Percentiles rank a stretch among this genome's conserved stretches.
These are phyloP conservation scores for Candida insectorum DNA, from an alignment of 805 yeast species.

Conservation along the genomic window DNA sequence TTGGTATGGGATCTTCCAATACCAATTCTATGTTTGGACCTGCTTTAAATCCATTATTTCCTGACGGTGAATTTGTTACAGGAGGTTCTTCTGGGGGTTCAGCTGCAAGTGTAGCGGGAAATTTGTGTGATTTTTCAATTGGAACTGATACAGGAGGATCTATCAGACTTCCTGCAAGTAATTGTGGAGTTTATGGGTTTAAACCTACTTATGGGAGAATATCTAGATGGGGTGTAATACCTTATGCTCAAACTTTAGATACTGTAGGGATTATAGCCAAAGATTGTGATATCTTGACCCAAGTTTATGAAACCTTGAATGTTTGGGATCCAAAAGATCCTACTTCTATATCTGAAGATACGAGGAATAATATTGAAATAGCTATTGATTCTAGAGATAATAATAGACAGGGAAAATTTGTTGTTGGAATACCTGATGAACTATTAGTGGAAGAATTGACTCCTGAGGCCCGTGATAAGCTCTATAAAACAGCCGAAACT, in stretches of 20 bases:
- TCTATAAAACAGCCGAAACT: conserved; percentile 43
- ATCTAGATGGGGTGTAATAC: conserved; percentile 87
- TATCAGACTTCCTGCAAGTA: conserved; percentile 86
- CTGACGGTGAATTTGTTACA: conserved; percentile 30
- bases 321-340: conserved; percentile 73
- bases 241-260: conserved; percentile 92
- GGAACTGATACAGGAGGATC: conserved; percentile 99
- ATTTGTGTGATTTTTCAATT: conserved; percentile 65
- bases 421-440: conserved; percentile 75
- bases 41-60: conserved; percentile 48
- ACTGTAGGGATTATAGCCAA: conserved; percentile 83
- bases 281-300: conserved; percentile 38
- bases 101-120: conserved; percentile 86
- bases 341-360: conserved; percentile 48
- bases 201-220: conserved; percentile 93
- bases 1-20: conserved; percentile 91
- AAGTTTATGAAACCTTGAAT: conserved; percentile 57
- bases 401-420: conserved; percentile 21
- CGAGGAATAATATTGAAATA: conserved; percentile 27
- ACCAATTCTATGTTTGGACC: conserved; percentile 56
- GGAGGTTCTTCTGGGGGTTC: conserved; percentile 98
- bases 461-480: conserved; percentile 39
- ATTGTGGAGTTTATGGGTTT: conserved; percentile 79
- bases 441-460: conserved; percentile 56
- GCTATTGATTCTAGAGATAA: conserved; percentile 7